These are phyloP conservation scores for Apiotrichum akiyoshidainum DNA, from an alignment of 1,284 basidiomycete genomes.

Conservation along the genomic window DNA sequence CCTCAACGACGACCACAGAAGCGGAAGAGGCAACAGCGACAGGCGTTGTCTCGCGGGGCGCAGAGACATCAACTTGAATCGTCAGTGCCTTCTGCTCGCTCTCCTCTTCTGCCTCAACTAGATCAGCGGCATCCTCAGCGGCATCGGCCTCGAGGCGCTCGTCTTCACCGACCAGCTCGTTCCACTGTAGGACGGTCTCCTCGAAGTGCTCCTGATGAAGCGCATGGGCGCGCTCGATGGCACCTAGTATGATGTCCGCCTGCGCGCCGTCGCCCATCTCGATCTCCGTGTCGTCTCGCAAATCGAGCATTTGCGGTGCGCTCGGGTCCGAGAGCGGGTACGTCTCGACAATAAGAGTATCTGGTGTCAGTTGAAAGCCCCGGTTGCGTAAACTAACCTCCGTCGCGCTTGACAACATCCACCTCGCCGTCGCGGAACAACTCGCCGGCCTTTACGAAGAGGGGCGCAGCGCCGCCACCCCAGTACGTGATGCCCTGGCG, in stretches of 20 bases:
- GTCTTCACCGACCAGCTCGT: slow-evolving; percentile 5
- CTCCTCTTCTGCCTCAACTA: too few species aligned
- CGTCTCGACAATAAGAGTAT: slow-evolving; percentile 25
- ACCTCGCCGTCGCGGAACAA: slow-evolving; percentile 49
- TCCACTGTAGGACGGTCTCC: neutral
- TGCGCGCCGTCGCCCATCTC: slow-evolving; percentile 15
- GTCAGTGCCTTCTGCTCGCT: too few species aligned
- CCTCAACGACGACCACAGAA: too few species aligned
- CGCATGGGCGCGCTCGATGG: slow-evolving; percentile 3
- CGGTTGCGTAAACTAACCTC: slow-evolving; percentile 25
- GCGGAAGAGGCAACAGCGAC: too few species aligned
- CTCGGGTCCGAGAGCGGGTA: slow-evolving; percentile 33
- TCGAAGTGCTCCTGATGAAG: neutral
- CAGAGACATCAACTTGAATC: too few species aligned
- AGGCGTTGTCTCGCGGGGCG: too few species aligned
- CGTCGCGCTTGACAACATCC: slow-evolving; percentile 33
- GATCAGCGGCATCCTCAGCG: neutral
- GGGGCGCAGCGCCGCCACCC: slow-evolving; percentile 42
- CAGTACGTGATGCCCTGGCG: slow-evolving; percentile 26
- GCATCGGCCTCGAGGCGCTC: neutral
- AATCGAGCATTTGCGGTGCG: slow-evolving; percentile 37
- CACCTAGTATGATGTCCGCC: slow-evolving; percentile 2
- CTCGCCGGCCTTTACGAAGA: slow-evolving; percentile 51
- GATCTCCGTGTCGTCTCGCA: slow-evolving; percentile 33
- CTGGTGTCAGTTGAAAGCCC: slow-evolving; percentile 2